Conservation (phyloP, 225 moss, liverwort and hornwort species). For the Bryoerythrophyllum caledonicum region DNA sequence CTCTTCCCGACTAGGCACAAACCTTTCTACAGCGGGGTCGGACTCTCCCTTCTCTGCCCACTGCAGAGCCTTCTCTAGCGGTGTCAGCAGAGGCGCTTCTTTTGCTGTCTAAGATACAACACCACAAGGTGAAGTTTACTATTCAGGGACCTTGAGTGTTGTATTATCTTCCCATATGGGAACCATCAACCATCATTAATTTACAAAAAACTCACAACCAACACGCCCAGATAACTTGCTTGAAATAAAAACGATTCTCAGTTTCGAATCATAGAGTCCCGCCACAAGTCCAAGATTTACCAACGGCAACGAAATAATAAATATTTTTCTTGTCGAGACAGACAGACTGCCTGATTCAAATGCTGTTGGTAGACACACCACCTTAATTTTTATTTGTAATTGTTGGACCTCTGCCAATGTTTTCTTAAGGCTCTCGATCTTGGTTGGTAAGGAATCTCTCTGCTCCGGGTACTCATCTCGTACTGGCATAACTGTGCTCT, state of each 20-base stretch:
- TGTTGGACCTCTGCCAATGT: slow-evolving; percentile 78
- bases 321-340: neutral
- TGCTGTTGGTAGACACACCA: slow-evolving; percentile 9
- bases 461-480: slow-evolving; percentile 69
- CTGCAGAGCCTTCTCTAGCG: slow-evolving; percentile 82
- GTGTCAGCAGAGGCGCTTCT: slow-evolving; percentile 77
- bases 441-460: slow-evolving; percentile 44
- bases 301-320: neutral
- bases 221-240: too few relatives aligned
- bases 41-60: slow-evolving; percentile 94
- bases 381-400: slow-evolving; percentile 96
- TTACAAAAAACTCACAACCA: too few relatives aligned
- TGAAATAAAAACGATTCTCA: neutral
- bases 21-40: slow-evolving; percentile 49
- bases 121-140: neutral
- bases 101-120: slow-evolving; percentile 56
- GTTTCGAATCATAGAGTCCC: slow-evolving; percentile 1
- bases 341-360: slow-evolving; percentile 18
- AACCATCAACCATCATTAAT: too few relatives aligned
- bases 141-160: too few relatives aligned
- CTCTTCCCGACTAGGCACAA: slow-evolving; percentile 76
- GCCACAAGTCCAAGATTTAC: neutral
- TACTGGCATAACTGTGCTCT: slow-evolving; percentile 76
- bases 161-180: too few relatives aligned
- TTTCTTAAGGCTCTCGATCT: slow-evolving; percentile 55